Base-by-base conservation (phyloP, 495 filamentous ascomycete genomes). In the Terfezia boudieri region DNA sequence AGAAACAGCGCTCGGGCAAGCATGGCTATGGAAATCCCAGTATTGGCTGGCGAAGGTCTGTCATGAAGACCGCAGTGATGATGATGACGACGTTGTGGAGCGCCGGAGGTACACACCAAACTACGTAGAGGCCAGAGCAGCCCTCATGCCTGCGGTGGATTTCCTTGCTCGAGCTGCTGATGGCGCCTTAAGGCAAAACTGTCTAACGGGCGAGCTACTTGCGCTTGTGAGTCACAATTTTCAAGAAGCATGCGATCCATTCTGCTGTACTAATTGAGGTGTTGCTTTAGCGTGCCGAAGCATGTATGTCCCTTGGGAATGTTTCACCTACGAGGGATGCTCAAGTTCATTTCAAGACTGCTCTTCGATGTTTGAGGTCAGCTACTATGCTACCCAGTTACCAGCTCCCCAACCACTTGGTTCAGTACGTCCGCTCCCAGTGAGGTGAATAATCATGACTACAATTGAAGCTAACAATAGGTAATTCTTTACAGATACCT, bases 221-320 rank as follows among this genome's bases (percentile, higher is more conserved):
- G 61, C 64, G 23, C 57, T 60, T n/a, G 73, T 76, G 60, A 59
- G 68, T 65, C 22, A 52, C 20, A 36, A 2, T 17, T 41, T 37
- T 46, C 5, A 26, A 16, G 35, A 8, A 4, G 38, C 26, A 7
- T 32, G 26, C 26, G 4, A 32, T 32, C 26, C 23, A 37, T 57
- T 8, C 26, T 26, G 22, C 38, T 43, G 46, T 48, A 35, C 51
- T 48, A 56, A 49, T 43, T 60, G 53, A 60, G 46, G 17, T 41
- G n/a, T 8, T 52, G 20, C 16, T 16, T 55, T 57, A 75, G 73
- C 65, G 69, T 36, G 73, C 73, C 2, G 72, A 75, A 63, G 70
- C 73, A 35, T 71, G 68, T 58, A 76, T 76, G 68, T 71, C 67
- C 48, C 59, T 75, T 10, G 73, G 73, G 32, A 75, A 75, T 57